Evolutionary conservation across 2,329 filamentous ascomycete genomes (phyloP).

Genomic region (Sporothrix humicola): DNA sequence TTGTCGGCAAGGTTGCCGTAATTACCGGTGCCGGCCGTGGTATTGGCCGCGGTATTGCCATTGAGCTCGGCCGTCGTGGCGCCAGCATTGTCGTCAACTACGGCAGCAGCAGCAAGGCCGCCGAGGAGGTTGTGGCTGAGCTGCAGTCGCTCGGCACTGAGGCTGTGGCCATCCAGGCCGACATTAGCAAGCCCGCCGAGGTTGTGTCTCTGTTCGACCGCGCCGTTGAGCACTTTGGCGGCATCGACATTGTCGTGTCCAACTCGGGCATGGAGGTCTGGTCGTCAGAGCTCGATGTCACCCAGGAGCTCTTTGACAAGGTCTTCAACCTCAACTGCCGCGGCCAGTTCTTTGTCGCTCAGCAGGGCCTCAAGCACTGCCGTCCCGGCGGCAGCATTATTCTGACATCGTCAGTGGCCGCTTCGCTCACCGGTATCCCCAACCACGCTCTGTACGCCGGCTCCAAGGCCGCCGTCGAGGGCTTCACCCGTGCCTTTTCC

Average conservation of each 20-base stretch:
- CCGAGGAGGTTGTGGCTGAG: slow-evolving; percentile 61
- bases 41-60: slow-evolving; percentile 69
- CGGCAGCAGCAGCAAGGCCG: slow-evolving; percentile 59
- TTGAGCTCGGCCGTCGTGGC: slow-evolving; percentile 70
- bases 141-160: slow-evolving; percentile 62
- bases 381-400: slow-evolving; percentile 73
- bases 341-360: slow-evolving; percentile 78
- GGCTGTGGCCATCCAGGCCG: slow-evolving; percentile 65
- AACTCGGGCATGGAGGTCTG: slow-evolving; percentile 75
- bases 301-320: slow-evolving; percentile 72
- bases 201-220: slow-evolving; percentile 69
- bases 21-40: slow-evolving; percentile 70
- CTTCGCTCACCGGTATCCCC: slow-evolving; percentile 68
- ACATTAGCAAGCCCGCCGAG: slow-evolving; percentile 64
- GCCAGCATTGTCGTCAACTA: slow-evolving; percentile 73
- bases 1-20: slow-evolving; percentile 61
- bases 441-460: slow-evolving; percentile 75
- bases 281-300: slow-evolving; percentile 72
- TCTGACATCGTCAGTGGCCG: slow-evolving; percentile 72
- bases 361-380: slow-evolving; percentile 74
- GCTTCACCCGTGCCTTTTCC: slow-evolving; percentile 72
- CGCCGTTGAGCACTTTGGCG: slow-evolving; percentile 69
- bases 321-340: slow-evolving; percentile 74
- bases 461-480: slow-evolving; percentile 74
- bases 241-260: slow-evolving; percentile 73